Evolutionary conservation across 2,329 filamentous ascomycete genomes (phyloP), one percentile per base, ranked within the genome.

Genomic region (Colletotrichum tropicicola): DNA sequence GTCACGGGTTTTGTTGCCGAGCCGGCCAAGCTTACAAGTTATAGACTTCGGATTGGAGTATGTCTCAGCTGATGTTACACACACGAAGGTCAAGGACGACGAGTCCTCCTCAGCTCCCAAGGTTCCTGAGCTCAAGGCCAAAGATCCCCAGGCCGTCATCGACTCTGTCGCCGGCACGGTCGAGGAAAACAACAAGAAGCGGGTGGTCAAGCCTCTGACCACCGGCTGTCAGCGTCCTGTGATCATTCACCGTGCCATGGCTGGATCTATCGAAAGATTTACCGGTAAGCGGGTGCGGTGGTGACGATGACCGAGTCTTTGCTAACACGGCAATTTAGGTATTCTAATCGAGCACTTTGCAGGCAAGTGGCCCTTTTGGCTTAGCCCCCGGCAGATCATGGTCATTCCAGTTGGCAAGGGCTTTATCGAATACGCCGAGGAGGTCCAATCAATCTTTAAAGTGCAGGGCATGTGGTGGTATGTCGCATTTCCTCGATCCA

Each of bases 301-400:
- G 13, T 3, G n/a, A 8, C n/a, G 9, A 21, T 17, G 17, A 21
- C 3, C n/a, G 10, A 15, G 10, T 12, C n/a, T 5, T 43, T 44
- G 32, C 54, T 64, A n/a, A 68, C 48, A 4, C 9, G 12, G 84
- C 87, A 77, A 80, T 84, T 85, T 92, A 73, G 92, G 88, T 69
- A 93, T 95, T 69, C 83, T 95, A 66, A 92, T 88, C 47, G 92
- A 96, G 83, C 92, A 95, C 79, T 95, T 93, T 75, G 92, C 86
- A 58, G 92, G 92, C 71, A 94, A 94, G 81, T 96, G 92, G 92
- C 92, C 92, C 1, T 93, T 95, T 85, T 96, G 92, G 92, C 82
- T 96, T 67, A 92, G 89, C 70, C 92, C 92, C n/a, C 87, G 92
- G 54, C 92, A 96, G 78, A 88, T 96, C 68, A 84, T 81, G 56